Percentiles rank a stretch among this genome's conserved stretches.
These are phyloP conservation scores for Colletotrichum spinosum DNA, from an alignment of 2,329 filamentous ascomycete genomes.

Conservation along the genomic window DNA sequence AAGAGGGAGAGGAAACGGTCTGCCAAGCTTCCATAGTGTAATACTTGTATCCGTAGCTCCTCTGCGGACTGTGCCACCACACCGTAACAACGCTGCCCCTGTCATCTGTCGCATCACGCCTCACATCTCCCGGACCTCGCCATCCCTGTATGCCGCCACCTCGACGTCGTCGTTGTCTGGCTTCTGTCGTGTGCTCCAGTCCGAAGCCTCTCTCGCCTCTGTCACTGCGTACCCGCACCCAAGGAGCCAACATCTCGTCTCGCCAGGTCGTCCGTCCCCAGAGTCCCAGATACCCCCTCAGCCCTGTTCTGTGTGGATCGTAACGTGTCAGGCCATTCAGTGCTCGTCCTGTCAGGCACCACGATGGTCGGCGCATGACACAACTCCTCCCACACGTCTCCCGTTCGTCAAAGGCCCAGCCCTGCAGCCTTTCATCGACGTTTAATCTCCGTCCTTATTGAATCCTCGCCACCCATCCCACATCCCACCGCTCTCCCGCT, in stretches of 20 bases:
- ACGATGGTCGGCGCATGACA: constrained; percentile 37
- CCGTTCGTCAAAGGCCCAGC: constrained; percentile 30
- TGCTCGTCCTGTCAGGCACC: constrained; percentile 27
- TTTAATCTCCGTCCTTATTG: constrained; percentile 38
- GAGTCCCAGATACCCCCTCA: constrained; percentile 14
- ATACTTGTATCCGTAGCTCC: neutral
- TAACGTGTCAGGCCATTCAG: constrained; percentile 37
- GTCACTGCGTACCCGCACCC: too few species aligned
- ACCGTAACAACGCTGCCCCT: neutral
- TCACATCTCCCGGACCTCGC: constrained; percentile 23
- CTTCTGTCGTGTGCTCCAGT: too few species aligned
- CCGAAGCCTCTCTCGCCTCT: too few species aligned
- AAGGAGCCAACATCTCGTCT: neutral
- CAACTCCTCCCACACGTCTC: constrained; percentile 34
- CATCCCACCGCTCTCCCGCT: constrained; percentile 7
- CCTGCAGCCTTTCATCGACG: constrained; percentile 34
- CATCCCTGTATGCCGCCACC: constrained; percentile 23
- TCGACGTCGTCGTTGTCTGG: constrained; percentile 8
- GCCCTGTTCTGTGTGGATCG: constrained; percentile 33
- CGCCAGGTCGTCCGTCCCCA: neutral
- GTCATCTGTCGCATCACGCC: constrained; percentile 1
- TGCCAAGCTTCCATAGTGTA: too few species aligned
- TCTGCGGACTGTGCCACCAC: neutral
- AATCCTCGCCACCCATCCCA: constrained; percentile 37
- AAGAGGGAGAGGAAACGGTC: too few species aligned